phyloP scores from a whole-genome alignment of 371 early-diverging fungal species.

The Nosema muscidifuracis region DNA sequence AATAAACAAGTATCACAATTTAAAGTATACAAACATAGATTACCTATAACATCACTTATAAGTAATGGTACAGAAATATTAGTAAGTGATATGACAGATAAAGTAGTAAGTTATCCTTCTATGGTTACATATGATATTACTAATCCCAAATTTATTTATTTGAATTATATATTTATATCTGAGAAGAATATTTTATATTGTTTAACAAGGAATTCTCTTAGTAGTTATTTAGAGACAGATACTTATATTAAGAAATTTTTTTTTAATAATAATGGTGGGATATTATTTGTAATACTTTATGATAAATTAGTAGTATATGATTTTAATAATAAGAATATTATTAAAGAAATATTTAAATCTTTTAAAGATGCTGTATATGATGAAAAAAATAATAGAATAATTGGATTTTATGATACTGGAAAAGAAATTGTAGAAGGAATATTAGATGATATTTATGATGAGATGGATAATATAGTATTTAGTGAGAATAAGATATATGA shows the following conservation, averaged over 20 bases:
- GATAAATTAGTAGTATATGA: conserved; percentile 25
- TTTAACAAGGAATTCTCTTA: conserved; percentile 29
- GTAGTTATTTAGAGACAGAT: conserved; percentile 7
- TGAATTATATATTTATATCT: conserved; percentile 39
- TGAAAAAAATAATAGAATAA: conserved; percentile 30
- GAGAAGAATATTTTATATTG: conserved; percentile 40
- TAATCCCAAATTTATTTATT: background rate
- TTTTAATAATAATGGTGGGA: conserved; percentile 33
- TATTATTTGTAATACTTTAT: conserved; percentile 29
- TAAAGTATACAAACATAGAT: conserved; percentile 40
- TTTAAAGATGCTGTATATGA: conserved; percentile 31
- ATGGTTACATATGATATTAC: conserved; percentile 45
- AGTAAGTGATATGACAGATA: conserved; percentile 48
- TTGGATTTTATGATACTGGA: conserved; percentile 19
- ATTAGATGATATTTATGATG: background rate
- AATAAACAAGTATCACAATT: background rate
- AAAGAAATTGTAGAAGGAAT: conserved; percentile 7
- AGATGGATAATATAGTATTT: conserved; percentile 28
- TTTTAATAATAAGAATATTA: conserved; percentile 20
- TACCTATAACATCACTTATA: conserved; percentile 38
- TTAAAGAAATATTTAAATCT: conserved; percentile 13
- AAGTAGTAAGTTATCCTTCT: conserved; percentile 51
- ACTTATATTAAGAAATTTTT: conserved; percentile 4
- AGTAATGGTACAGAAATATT: conserved; percentile 44
- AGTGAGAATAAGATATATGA: conserved; percentile 19